Base-by-base conservation (phyloP, 495 filamentous ascomycete genomes). In the Hypoxylon perforatum region DNA sequence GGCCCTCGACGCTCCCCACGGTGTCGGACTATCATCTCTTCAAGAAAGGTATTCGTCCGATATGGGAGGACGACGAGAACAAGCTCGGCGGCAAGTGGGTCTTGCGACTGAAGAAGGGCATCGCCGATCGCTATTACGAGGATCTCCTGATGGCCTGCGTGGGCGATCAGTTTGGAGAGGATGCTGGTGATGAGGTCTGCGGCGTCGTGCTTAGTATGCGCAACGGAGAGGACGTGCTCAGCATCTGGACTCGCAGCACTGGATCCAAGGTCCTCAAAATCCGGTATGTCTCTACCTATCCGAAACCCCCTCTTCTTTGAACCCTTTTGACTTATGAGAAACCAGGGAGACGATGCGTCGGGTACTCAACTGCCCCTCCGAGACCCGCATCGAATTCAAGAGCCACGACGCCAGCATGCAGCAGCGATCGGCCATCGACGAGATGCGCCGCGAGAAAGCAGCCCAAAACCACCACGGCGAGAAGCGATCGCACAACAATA, bases 11-110 rank as follows among this genome's bases (percentile, higher is more conserved):
- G 12, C 82, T 99, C 48, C 95, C 95, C 9, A 89, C 93, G 18
- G 95, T 98, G 25, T 97, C 93, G 12, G 95, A 99, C 74, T 99
- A 97, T 75, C 96, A 98, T 75, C 89, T 99, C 53, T 99, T 99
- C 81, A 96, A 95, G 82, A 93, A 96, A 72, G 96, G 93, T 47
- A 93, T 98, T 25, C 88, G 95, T 60, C 95, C 95, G 36, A 95
- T 98, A 73, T 99, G 95, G 95, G 95, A 99, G 78, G 95, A 99
- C 71, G 92, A 97, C 51, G 93, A 94, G 69, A 99, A 99, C 79
- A 96, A 92, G 80, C 86, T 88, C 53, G 95, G 95, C 52, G 95
- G 95, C 23, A 99, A 99, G 82, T 99, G 94, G 94, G 92, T 97
- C 51, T 88, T 99, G 73, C 82, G 94, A 68, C 78, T 99, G 67